A percentile compares a stretch with the other conserved stretches of the same genome.
These are phyloP conservation scores for Pseudocercospora eumusae DNA, from an alignment of 2,329 filamentous ascomycete genomes.

Conservation along the genomic window DNA sequence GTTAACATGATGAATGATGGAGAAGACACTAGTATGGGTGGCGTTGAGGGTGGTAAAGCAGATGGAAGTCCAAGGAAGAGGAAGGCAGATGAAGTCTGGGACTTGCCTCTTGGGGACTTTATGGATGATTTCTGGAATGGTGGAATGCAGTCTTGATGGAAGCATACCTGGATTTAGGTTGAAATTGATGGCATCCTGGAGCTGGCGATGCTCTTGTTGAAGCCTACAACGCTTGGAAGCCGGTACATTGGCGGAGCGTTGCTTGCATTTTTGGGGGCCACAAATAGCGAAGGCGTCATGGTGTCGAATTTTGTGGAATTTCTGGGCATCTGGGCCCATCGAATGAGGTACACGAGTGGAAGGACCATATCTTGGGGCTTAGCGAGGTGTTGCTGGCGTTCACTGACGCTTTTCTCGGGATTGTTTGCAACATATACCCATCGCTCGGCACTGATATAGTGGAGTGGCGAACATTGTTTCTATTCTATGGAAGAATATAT, in stretches of 20 bases:
- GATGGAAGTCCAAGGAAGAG: slow-evolving; percentile 24
- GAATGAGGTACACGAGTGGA: background rate
- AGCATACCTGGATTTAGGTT: background rate
- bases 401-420: background rate
- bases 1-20: slow-evolving; percentile 28
- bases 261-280: background rate
- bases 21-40: slow-evolving; percentile 23
- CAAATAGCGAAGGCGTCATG: background rate
- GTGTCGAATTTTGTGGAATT: background rate
- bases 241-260: background rate
- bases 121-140: slow-evolving; percentile 16
- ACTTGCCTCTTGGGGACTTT: slow-evolving; percentile 20
- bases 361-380: background rate
- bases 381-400: background rate
- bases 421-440: slow-evolving; percentile 3
- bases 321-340: background rate
- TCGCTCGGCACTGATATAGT: slow-evolving; percentile 7
- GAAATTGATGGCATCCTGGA: background rate
- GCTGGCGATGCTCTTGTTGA: background rate
- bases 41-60: slow-evolving; percentile 13
- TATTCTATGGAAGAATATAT: background rate
- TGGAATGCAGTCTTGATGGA: background rate
- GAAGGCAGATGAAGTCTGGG: slow-evolving; percentile 26
- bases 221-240: background rate
- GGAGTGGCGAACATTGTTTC: background rate